Conservation (phyloP, 305 asterid species). For the Fraxinus greggii region DNA sequence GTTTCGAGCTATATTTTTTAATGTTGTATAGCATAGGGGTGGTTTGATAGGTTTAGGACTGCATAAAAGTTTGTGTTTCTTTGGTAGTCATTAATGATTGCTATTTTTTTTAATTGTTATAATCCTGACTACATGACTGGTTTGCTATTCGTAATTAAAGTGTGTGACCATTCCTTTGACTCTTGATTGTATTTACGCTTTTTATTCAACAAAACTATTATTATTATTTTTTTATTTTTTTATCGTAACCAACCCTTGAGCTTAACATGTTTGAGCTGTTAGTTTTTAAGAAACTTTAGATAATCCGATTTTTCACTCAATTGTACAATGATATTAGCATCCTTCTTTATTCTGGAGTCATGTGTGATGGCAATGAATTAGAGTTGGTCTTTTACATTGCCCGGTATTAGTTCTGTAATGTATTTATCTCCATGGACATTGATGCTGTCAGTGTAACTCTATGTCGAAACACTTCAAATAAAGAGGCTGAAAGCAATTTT, state of each 20-base stretch:
- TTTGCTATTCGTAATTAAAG: background rate
- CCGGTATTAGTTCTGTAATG: background rate
- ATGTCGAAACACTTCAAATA: background rate
- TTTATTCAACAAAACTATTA: background rate
- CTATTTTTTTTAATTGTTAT: background rate
- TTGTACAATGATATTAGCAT: background rate
- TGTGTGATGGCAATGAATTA: background rate
- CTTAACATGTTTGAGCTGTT: background rate
- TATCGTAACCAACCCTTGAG: background rate
- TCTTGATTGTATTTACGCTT: background rate
- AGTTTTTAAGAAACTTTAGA: background rate
- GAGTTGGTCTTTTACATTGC: background rate
- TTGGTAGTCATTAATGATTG: background rate
- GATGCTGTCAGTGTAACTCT: background rate
- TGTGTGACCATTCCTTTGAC: background rate
- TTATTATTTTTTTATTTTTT: background rate
- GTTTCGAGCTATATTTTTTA: background rate
- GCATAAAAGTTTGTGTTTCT: background rate
- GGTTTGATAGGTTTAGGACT: background rate
- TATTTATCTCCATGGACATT: background rate
- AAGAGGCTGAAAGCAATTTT: background rate
- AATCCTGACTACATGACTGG: background rate
- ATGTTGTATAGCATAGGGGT: background rate
- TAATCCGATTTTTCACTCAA: background rate
- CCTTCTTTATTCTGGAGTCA: background rate